Conservation (phyloP, 2,329 filamentous ascomycete genomes). For the Diaporthe amygdali region DNA sequence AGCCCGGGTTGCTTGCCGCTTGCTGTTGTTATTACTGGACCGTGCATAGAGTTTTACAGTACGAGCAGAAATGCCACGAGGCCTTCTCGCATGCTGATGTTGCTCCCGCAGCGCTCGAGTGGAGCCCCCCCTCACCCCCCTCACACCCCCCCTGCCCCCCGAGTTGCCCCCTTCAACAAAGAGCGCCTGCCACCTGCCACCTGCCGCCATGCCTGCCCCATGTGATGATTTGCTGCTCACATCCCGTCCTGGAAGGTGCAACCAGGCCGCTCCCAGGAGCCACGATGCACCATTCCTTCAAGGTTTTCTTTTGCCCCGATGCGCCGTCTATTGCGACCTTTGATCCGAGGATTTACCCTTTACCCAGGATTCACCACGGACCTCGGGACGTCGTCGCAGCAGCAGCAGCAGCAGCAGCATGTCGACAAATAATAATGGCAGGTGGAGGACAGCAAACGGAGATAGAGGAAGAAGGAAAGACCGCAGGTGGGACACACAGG, state of each 20-base stretch:
- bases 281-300: constrained; percentile 7
- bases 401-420: not conserved
- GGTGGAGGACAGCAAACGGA: not conserved
- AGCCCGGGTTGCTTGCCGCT: not conserved
- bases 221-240: constrained; percentile 2
- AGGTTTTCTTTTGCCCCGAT: constrained; percentile 10
- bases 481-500: constrained; percentile 9
- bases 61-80: constrained; percentile 16
- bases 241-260: constrained; percentile 9
- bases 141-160: not conserved
- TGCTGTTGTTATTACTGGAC: not conserved
- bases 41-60: constrained; percentile 14
- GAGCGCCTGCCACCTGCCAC: constrained; percentile 10
- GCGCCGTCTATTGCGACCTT: not conserved
- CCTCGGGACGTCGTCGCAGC: not conserved
- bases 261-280: constrained; percentile 4
- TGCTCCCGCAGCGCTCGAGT: constrained; percentile 13
- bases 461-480: not conserved
- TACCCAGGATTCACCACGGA: too few species aligned
- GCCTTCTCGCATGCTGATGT: constrained; percentile 16
- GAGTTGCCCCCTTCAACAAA: constrained; percentile 3
- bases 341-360: constrained; percentile 5
- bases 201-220: constrained; percentile 13
- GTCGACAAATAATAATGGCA: not conserved
- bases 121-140: not conserved